A percentile compares a stretch with the other conserved stretches of the same genome.
These are phyloP conservation scores for Agrocybe praecox DNA, from an alignment of 768 basidiomycete genomes.

Conservation along the genomic window DNA sequence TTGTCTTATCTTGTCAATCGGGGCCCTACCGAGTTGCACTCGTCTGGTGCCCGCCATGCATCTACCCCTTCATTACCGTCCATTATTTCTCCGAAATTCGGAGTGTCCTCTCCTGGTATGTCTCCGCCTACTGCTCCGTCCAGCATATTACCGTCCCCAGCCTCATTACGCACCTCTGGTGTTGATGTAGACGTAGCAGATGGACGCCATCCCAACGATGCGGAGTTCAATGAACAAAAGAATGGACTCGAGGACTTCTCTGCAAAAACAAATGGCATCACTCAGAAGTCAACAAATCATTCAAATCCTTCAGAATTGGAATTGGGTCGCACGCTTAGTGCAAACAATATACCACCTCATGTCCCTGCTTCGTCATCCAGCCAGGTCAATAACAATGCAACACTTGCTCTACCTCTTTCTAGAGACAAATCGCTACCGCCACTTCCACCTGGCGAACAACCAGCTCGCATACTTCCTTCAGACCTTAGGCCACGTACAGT, in stretches of 20 bases:
- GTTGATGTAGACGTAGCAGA: slow-evolving; percentile 55
- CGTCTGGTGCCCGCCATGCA: slow-evolving; percentile 51
- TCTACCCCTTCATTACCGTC: slow-evolving; percentile 75
- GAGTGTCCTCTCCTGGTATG: slow-evolving; percentile 59
- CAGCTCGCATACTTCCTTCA: slow-evolving; percentile 37
- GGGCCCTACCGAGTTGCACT: slow-evolving; percentile 44
- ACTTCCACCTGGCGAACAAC: slow-evolving; percentile 62
- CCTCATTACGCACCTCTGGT: slow-evolving; percentile 67
- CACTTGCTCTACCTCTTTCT: slow-evolving; percentile 23
- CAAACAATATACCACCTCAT: slow-evolving; percentile 32
- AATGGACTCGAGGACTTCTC: slow-evolving; percentile 30
- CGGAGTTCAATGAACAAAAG: slow-evolving; percentile 46
- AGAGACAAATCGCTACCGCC: slow-evolving; percentile 82
- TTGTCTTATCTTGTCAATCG: slow-evolving; percentile 83
- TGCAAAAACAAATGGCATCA: slow-evolving; percentile 28
- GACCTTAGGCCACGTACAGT: slow-evolving; percentile 68
- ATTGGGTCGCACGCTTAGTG: slow-evolving; percentile 41
- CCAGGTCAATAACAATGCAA: slow-evolving; percentile 17
- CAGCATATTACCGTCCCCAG: slow-evolving; percentile 74
- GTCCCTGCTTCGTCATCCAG: slow-evolving; percentile 21
- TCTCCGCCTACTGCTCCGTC: slow-evolving; percentile 79
- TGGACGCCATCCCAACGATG: slow-evolving; percentile 34
- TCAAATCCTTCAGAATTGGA: slow-evolving; percentile 65
- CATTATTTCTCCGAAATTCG: slow-evolving; percentile 55
- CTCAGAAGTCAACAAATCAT: slow-evolving; percentile 44